Base-by-base conservation (phyloP, 2,329 filamentous ascomycete genomes). In the Spiromastix sp. region DNA sequence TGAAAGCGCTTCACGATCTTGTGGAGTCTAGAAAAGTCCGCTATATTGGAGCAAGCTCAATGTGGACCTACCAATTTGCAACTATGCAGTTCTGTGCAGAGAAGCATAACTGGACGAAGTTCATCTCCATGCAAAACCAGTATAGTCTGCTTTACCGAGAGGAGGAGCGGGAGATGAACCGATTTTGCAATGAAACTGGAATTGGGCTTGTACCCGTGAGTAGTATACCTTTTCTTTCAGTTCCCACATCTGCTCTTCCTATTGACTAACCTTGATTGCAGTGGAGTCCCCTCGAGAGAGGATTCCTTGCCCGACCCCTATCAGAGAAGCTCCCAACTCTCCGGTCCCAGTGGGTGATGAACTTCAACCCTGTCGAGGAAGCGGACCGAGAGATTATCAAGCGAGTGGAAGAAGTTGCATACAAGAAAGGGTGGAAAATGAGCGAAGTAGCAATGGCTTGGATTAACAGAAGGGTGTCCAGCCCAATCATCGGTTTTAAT, bases 51-150 rank as follows among this genome's bases (percentile, higher is more conserved):
- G 51, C 51, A 6, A 48, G 45, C 13, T 50, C 46, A 22, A 55
- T 55, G 52, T 49, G 40, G 34, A 35, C 47, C 5, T 41, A 40
- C 31, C 36, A 48, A 30, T 46, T 48, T 19, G 43, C 43, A 3
- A 57, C 57, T 21, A 53, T 77, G 51, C 74, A 78, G 48, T 68
- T 43, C 34, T 52, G 50, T 7, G 68, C 68, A 4, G 66, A 70
- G 49, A 59, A 52, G 48, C 48, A 64, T 38, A 59, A 60, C 8
- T 71, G 66, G 66, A 70, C 63, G 4, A 67, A 66, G 46, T 72
- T 71, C 47, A 54, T 71, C 20, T 62, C 55, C 38, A 71, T 72
- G 68, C 67, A 70, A 45, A 70, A 69, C 44, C 61, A 68, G 40
- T 68, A 71, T 45, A 69, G 63, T 42, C 51, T 71, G 13, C 54